Conservation (phyloP, 768 basidiomycete species). For the Pisolithus sp. region DNA sequence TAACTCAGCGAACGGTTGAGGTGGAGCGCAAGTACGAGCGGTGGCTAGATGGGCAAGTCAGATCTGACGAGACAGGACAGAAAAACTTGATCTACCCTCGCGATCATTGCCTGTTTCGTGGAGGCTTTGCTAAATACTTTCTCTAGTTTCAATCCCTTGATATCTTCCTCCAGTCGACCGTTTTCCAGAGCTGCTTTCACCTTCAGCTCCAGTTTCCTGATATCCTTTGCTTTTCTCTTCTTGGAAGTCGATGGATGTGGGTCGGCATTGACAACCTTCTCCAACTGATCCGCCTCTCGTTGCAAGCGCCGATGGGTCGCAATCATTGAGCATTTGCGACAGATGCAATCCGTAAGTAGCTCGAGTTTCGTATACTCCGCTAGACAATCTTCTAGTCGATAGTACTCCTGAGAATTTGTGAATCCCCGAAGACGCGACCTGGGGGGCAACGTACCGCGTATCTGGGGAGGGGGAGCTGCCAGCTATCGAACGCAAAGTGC, state of each 20-base stretch:
- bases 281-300: conserved; percentile 56
- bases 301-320: conserved; percentile 65
- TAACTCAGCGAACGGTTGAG: conserved; percentile 88
- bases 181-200: conserved; percentile 63
- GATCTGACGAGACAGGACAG: conserved; percentile 3
- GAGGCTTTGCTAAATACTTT: conserved; percentile 67
- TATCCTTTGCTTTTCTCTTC: conserved; percentile 71
- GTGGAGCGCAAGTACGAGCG: conserved; percentile 80
- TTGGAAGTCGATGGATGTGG: conserved; percentile 56
- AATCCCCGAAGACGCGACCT: conserved; percentile 1
- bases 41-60: conserved; percentile 49
- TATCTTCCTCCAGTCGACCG: conserved; percentile 76
- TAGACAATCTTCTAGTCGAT: conserved; percentile 76
- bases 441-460: conserved; percentile 40
- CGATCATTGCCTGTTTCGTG: conserved; percentile 90
- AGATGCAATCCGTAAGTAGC: conserved; percentile 84
- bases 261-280: conserved; percentile 26
- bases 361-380: conserved; percentile 87
- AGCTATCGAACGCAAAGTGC: conserved; percentile 84
- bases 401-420: conserved; percentile 42
- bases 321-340: conserved; percentile 82
- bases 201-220: conserved; percentile 53
- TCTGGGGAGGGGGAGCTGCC: conserved; percentile 72
- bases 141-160: conserved; percentile 76
- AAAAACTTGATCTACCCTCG: conserved; percentile 50